Base-by-base conservation (phyloP, 306 rosid genomes). In the Vigna unguiculata region DNA sequence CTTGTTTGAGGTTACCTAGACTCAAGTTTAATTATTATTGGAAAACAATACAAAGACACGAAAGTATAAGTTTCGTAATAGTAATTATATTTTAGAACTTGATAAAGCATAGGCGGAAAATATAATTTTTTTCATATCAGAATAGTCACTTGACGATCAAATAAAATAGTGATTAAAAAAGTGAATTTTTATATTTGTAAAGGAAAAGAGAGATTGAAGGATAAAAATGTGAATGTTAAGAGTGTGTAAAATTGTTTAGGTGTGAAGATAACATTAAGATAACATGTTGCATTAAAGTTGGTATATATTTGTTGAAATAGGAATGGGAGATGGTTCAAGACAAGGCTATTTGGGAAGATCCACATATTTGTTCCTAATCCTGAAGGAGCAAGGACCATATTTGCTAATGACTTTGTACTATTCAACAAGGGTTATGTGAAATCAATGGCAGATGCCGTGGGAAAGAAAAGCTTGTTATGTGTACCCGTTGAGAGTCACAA, bases 321-420 rank as follows among this genome's bases (percentile, higher is more conserved):
- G 91, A 71, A 89, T 38, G 93, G 93, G 19, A 89, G 77, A 71
- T 91, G 90, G 90, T 91, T 91, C 87, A 91, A 81, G 89, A 87
- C 96, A 24, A 84, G 91, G 88, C 46, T 91, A 53, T 91, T 89
- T 25, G 91, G 96, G 16, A 87, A 86, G 87, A 66, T 79, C 73
- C 96, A 91, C 68, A 76, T 91, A 71, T 91, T 80, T 81, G 86
- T 91, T 80, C 96, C 96, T 7, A 89, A 70, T 53, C 62, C 84
- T 20, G 93, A 87, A 76, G 91, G 90, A 24, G 96, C 96, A 76
- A 84, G 49, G 83, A 77, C n/a, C 25, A 80, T 91, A 40, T 84
- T 91, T 75, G 46, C 89, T 4, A 84, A 77, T 64, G 96, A 91
- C 80, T 91, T 91, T 84, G 86, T 69, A 24, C 59, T 59, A n/a